phyloP scores from a whole-genome alignment of 2,329 filamentous ascomycete genomes.

The Camillea tinctor region DNA sequence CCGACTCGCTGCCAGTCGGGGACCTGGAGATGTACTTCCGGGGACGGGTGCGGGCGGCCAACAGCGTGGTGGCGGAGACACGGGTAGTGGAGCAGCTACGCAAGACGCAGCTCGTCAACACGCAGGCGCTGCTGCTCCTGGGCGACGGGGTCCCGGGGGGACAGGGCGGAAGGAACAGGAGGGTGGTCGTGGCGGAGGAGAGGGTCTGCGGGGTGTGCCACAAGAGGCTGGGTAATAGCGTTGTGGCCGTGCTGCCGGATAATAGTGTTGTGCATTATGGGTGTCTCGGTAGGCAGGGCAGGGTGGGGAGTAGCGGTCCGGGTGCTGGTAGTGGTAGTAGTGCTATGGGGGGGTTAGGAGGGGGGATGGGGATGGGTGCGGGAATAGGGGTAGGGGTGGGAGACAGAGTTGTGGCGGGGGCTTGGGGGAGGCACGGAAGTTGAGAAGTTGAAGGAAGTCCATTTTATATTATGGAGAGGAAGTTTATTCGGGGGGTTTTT shows the following conservation, averaged over 20 bases:
- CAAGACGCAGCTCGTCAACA: constrained; percentile 74
- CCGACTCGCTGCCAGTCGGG: constrained; percentile 71
- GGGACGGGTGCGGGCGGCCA: constrained; percentile 83
- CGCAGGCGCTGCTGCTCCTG: constrained; percentile 70
- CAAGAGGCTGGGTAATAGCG: constrained; percentile 87
- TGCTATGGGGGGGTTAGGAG: constrained; percentile 26
- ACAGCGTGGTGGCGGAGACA: constrained; percentile 75
- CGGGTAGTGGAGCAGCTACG: constrained; percentile 75
- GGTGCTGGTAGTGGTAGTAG: constrained; percentile 31
- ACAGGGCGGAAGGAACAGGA: constrained; percentile 54
- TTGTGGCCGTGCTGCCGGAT: constrained; percentile 86
- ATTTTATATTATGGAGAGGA: too few relatives aligned
- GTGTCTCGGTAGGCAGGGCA: constrained; percentile 55
- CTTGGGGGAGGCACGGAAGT: constrained; percentile 31
- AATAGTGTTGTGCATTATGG: constrained; percentile 80
- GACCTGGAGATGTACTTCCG: constrained; percentile 89
- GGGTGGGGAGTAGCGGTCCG: constrained; percentile 36
- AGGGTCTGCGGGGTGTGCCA: constrained; percentile 89
- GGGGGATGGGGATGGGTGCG: constrained; percentile 29
- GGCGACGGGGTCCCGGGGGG: constrained; percentile 61
- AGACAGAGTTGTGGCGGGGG: constrained; percentile 34
- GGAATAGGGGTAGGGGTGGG: constrained; percentile 37
- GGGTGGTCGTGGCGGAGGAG: constrained; percentile 84
- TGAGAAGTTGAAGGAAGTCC: too few relatives aligned
- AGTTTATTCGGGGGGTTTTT: too few relatives aligned